Evolutionary conservation across 192 early-diverging fungal species (phyloP), one percentile per base, ranked within the genome.

Genomic region (Powellomyces hirtus): DNA sequence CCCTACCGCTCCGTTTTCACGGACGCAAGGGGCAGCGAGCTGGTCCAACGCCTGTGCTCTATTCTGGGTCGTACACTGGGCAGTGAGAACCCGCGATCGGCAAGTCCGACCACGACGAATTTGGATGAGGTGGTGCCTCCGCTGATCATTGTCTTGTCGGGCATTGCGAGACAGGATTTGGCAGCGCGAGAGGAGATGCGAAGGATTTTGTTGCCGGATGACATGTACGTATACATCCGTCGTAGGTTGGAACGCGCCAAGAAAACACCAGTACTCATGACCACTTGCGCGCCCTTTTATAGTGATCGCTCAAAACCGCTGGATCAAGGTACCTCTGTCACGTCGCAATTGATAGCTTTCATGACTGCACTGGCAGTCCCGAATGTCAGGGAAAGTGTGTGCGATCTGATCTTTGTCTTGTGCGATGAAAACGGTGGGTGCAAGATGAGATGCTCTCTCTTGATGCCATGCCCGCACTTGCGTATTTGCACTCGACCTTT

Each of bases 241-340:
- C n/a, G n/a, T n/a, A n/a, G n/a, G n/a, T n/a, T n/a, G n/a, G n/a
- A n/a, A n/a, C n/a, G n/a, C n/a, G n/a, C n/a, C n/a, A n/a, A n/a
- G n/a, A n/a, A n/a, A n/a, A 18, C 40, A 42, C 40, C 18, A 18
- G 18, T 11, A 18, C 26, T 2, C 46, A 3, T 18, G 53, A 5
- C 29, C 5, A 4, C 53, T 56, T 2, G 33, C 31, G 5, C 16
- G 16, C 1, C 5, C 31, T 34, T 59, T 30, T 60, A 3, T 68
- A 90, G 89, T 46, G 91, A 94, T 77, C 83, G 92, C 30, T 76
- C 83, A 14, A 81, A 87, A 50, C 85, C 87, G 24, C 75, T 94
- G 26, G 83, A 89, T 55, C 79, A 87, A 69, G 88, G 87, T 20
- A 71, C 78, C 24, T 67, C 75, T n/a, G 70, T 90, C 10, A 78